Percentiles rank a stretch among this genome's conserved stretches.
phyloP scores from a whole-genome alignment of 108 stramenopile genomes.

The Stephanodiscus triporus region DNA sequence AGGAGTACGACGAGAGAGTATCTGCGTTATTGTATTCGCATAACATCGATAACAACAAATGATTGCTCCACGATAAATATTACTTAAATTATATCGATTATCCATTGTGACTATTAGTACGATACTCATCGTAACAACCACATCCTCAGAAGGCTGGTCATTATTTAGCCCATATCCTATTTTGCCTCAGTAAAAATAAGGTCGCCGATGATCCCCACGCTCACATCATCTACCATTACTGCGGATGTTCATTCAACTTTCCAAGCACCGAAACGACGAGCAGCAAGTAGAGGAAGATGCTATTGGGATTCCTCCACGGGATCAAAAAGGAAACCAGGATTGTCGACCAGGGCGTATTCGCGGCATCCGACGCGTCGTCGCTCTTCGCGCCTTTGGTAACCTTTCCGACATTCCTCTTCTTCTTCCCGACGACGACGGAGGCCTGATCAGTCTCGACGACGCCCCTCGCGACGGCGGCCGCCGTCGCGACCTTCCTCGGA shows the following conservation, averaged over 20 bases:
- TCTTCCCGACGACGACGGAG: background rate
- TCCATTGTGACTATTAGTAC: too few species aligned
- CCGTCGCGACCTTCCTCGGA: background rate
- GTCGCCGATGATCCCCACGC: too few species aligned
- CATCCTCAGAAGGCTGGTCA: too few species aligned
- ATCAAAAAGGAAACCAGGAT: conserved; percentile 52
- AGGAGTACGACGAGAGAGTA: too few species aligned
- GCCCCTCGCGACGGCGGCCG: background rate
- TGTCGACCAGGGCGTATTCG: conserved; percentile 25
- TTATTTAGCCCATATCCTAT: too few species aligned
- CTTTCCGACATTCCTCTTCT: background rate
- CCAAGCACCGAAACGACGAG: conserved; percentile 49
- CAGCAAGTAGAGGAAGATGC: conserved; percentile 61
- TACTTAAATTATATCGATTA: too few species aligned
- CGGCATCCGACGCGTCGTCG: background rate
- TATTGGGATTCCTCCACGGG: conserved; percentile 68
- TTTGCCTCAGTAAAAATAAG: too few species aligned
- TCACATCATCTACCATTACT: background rate
- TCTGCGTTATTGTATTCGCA: too few species aligned
- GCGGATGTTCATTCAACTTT: conserved; percentile 38
- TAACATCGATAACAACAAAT: too few species aligned
- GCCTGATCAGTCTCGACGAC: background rate
- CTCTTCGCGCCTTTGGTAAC: background rate
- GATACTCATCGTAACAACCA: too few species aligned
- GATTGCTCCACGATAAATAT: too few species aligned